phyloP scores from a whole-genome alignment of 179 eudicot species.

The Spinacia oleracea region DNA sequence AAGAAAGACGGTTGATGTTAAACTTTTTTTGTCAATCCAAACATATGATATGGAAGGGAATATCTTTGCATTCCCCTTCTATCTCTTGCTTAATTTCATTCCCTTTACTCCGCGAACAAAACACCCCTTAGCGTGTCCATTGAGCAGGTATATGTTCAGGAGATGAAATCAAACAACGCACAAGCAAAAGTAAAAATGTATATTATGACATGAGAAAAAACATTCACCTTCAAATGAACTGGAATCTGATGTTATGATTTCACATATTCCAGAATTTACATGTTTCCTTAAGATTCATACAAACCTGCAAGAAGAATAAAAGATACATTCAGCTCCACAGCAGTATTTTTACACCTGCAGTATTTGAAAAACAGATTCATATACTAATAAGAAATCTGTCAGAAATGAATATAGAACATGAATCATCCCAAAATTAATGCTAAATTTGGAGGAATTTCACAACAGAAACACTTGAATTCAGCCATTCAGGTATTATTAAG shows the following conservation, averaged over 20 bases:
- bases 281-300: constrained; percentile 22
- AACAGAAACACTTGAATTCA: too few species aligned
- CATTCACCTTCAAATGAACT: constrained; percentile 27
- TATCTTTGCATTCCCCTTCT: too few species aligned
- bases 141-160: not conserved
- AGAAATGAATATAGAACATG: too few species aligned
- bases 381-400: not conserved
- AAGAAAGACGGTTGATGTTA: too few species aligned
- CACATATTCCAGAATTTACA: constrained; percentile 32
- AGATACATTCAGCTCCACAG: not conserved
- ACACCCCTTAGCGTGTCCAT: not conserved
- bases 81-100: too few species aligned
- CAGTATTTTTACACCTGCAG: not conserved
- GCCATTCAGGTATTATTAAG: too few species aligned
- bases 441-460: too few species aligned
- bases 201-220: not conserved
- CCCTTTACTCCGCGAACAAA: too few species aligned
- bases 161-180: not conserved
- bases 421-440: too few species aligned
- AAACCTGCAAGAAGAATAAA: constrained; percentile 32
- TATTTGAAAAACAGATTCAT: not conserved
- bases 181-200: not conserved
- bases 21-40: too few species aligned
- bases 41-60: too few species aligned
- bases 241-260: constrained; percentile 20